These are phyloP conservation scores for Bryum argenteum DNA, from an alignment of 225 moss, liverwort and hornwort species.

Conservation along the genomic window DNA sequence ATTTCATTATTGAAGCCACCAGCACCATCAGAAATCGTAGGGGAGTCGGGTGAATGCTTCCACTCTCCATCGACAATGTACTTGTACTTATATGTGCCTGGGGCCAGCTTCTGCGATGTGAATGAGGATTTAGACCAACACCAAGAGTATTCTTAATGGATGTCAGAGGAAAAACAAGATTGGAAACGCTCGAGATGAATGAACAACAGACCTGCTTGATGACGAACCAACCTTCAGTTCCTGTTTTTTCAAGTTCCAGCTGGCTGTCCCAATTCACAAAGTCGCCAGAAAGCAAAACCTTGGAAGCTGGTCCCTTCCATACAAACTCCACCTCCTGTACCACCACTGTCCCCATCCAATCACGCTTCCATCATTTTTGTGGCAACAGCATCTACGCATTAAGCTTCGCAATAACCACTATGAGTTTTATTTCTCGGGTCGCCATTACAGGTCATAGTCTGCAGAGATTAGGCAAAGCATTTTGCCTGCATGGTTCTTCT, in stretches of 20 bases:
- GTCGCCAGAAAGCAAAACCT: constrained; percentile 72
- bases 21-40: constrained; percentile 40
- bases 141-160: constrained; percentile 1
- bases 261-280: constrained; percentile 84
- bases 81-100: constrained; percentile 80
- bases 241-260: constrained; percentile 61
- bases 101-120: constrained; percentile 68
- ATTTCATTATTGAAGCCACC: constrained; percentile 58
- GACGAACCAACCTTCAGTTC: constrained; percentile 63
- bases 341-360: constrained; percentile 86
- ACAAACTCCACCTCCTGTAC: constrained; percentile 93
- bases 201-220: constrained; percentile 72
- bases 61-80: constrained; percentile 65
- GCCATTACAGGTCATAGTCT: neutral
- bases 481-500: neutral
- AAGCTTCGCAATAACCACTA: constrained; percentile 19
- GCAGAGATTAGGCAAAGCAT: neutral
- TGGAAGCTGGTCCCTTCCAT: constrained; percentile 79
- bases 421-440: constrained; percentile 9
- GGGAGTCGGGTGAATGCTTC: constrained; percentile 51
- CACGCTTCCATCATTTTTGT: constrained; percentile 62
- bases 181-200: neutral
- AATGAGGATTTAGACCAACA: constrained; percentile 21
- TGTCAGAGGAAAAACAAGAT: neutral
- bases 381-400: constrained; percentile 41